These are phyloP conservation scores for Podila epigama DNA, from an alignment of 192 early-diverging fungal species.

Conservation along the genomic window DNA sequence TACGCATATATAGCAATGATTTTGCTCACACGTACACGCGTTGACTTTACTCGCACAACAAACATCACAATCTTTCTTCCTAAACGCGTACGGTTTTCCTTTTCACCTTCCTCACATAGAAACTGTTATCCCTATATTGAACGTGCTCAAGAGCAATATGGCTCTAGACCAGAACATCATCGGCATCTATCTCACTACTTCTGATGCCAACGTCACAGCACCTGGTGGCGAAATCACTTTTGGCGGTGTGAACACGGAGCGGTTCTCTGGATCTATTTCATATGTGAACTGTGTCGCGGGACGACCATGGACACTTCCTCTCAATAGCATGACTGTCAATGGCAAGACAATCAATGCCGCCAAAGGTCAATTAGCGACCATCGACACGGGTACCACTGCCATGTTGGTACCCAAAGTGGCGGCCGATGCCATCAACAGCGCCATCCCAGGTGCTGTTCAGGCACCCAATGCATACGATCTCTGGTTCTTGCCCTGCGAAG, in stretches of 20 bases:
- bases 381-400: constrained; percentile 66
- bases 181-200: constrained; percentile 15
- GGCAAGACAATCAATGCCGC: constrained; percentile 4
- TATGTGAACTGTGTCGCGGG: constrained; percentile 16
- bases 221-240: constrained; percentile 43
- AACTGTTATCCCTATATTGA: constrained; percentile 11
- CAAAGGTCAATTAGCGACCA: constrained; percentile 24
- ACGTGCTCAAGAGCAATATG: constrained; percentile 11
- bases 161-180: constrained; percentile 10
- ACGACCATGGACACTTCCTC: constrained; percentile 37
- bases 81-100: too few species aligned
- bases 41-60: neutral
- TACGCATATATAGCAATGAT: neutral
- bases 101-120: neutral
- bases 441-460: constrained; percentile 46
- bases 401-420: constrained; percentile 53
- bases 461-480: constrained; percentile 1
- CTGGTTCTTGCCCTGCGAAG: constrained; percentile 54
- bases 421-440: constrained; percentile 47
- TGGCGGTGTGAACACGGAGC: constrained; percentile 23
- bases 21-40: neutral
- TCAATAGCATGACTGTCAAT: constrained; percentile 16
- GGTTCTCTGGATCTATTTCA: constrained; percentile 16
- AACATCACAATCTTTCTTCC: neutral
- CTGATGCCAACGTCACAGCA: neutral